These are phyloP conservation scores for Neonectria coccinea DNA, from an alignment of 2,329 filamentous ascomycete genomes.

Conservation along the genomic window DNA sequence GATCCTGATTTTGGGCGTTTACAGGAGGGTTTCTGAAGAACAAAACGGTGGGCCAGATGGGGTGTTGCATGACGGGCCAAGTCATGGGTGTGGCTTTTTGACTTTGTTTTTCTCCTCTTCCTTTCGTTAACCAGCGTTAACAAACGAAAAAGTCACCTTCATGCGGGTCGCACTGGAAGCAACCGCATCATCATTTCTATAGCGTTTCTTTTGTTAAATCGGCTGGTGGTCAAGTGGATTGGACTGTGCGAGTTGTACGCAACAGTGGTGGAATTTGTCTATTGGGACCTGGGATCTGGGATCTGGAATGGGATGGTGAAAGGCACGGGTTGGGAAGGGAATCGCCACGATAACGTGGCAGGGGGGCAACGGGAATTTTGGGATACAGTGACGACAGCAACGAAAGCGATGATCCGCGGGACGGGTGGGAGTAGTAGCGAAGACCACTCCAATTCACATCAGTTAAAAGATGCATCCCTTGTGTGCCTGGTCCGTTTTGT, in stretches of 20 bases:
- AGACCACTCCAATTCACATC: slow-evolving; percentile 43
- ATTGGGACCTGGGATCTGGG: slow-evolving; percentile 29
- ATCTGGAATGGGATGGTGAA: slow-evolving; percentile 12
- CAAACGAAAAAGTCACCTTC: slow-evolving; percentile 26
- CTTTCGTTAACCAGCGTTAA: slow-evolving; percentile 31
- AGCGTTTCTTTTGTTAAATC: slow-evolving; percentile 28
- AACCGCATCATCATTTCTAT: slow-evolving; percentile 26
- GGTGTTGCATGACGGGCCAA: slow-evolving; percentile 31
- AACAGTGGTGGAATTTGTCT: slow-evolving; percentile 24
- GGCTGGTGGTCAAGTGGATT: slow-evolving; percentile 35
- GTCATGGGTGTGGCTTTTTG: slow-evolving; percentile 28
- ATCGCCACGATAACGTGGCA: slow-evolving; percentile 24
- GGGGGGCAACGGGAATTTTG: slow-evolving; percentile 3
- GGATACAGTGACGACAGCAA: slow-evolving; percentile 17
- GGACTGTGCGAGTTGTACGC: slow-evolving; percentile 25
- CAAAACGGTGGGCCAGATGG: slow-evolving; percentile 40
- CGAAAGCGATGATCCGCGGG: slow-evolving; percentile 9
- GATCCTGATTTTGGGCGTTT: slow-evolving; percentile 39
- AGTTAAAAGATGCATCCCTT: slow-evolving; percentile 13
- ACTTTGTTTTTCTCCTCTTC: slow-evolving; percentile 27
- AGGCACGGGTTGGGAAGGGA: slow-evolving; percentile 9
- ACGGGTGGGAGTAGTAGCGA: slow-evolving; percentile 14
- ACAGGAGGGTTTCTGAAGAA: slow-evolving; percentile 31
- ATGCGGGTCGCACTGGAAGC: slow-evolving; percentile 29
- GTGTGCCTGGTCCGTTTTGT: background rate